Evolutionary conservation across 2,329 filamentous ascomycete species (phyloP).

Genomic region (Colletotrichum sp.): DNA sequence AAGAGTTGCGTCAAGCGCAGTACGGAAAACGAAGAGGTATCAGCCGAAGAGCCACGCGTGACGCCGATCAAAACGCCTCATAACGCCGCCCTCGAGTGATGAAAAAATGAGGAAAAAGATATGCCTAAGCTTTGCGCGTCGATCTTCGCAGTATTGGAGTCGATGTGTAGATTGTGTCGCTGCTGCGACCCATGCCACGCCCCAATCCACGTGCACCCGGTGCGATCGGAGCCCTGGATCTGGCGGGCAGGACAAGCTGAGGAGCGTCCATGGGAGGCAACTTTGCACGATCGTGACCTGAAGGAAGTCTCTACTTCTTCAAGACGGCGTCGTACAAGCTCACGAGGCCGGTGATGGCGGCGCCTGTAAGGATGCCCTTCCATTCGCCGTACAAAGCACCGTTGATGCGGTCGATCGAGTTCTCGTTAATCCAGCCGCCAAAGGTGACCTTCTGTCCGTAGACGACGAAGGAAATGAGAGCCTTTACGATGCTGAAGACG

Average conservation of each 20-base stretch:
- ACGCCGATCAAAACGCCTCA: conserved; percentile 19
- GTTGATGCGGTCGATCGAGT: conserved; percentile 68
- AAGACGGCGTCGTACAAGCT: conserved; percentile 81
- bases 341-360: conserved; percentile 70
- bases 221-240: not conserved
- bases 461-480: conserved; percentile 79
- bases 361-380: conserved; percentile 71
- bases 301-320: conserved; percentile 57
- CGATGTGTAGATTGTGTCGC: not conserved
- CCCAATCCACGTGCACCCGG: not conserved
- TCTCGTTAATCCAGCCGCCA: conserved; percentile 64
- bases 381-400: conserved; percentile 74
- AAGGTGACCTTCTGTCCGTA: conserved; percentile 73
- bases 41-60: conserved; percentile 18
- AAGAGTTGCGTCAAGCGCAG: not conserved
- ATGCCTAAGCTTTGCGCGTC: not conserved
- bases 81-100: conserved; percentile 21
- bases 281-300: not conserved
- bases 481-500: conserved; percentile 90
- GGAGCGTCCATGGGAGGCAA: not conserved
- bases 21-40: conserved; percentile 12
- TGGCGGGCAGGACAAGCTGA: not conserved
- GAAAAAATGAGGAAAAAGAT: not conserved
- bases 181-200: not conserved
- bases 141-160: not conserved